phyloP scores from a whole-genome alignment of 163 green algal genomes.

The Chlorella variabilis region DNA sequence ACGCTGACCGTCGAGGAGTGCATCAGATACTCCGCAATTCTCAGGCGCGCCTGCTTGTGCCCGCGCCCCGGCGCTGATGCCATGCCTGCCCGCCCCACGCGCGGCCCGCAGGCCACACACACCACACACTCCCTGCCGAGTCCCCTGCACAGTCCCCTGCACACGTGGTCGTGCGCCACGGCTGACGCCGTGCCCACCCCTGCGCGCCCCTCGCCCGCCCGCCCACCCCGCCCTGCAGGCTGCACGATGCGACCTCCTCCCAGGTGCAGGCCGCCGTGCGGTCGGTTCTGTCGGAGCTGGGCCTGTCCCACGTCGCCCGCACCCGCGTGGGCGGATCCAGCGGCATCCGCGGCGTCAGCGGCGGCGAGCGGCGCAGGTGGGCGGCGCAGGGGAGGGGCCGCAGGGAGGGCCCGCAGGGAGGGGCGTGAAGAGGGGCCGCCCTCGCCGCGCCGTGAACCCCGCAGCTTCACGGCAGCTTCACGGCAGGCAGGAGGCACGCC shows the following conservation, averaged over 20 bases:
- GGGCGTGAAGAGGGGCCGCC: too few relatives aligned
- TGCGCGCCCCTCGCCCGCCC: too few relatives aligned
- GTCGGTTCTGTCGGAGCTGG: constrained; percentile 58
- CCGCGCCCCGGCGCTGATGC: too few relatives aligned
- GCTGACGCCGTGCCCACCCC: constrained; percentile 6
- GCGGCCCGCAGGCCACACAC: too few relatives aligned
- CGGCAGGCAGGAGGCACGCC: too few relatives aligned
- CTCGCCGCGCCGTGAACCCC: too few relatives aligned
- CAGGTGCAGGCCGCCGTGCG: constrained; percentile 30
- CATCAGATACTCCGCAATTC: constrained; percentile 58
- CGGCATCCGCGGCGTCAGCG: constrained; percentile 45
- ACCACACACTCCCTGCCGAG: too few relatives aligned
- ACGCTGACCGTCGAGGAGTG: constrained; percentile 74
- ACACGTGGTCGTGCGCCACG: too few relatives aligned
- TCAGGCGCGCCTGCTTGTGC: constrained; percentile 7
- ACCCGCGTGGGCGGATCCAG: constrained; percentile 56
- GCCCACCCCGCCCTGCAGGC: constrained; percentile 1
- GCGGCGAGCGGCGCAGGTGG: constrained; percentile 45
- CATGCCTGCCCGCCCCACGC: too few relatives aligned
- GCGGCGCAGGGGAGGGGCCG: not conserved
- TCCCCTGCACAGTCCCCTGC: too few relatives aligned
- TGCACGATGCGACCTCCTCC: not conserved
- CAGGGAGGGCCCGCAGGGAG: too few relatives aligned
- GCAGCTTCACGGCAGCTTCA: too few relatives aligned
- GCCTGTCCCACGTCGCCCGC: constrained; percentile 51